Evolutionary conservation across 495 filamentous ascomycete species (phyloP).

Genomic region (Umbilicaria muhlenbergii): DNA sequence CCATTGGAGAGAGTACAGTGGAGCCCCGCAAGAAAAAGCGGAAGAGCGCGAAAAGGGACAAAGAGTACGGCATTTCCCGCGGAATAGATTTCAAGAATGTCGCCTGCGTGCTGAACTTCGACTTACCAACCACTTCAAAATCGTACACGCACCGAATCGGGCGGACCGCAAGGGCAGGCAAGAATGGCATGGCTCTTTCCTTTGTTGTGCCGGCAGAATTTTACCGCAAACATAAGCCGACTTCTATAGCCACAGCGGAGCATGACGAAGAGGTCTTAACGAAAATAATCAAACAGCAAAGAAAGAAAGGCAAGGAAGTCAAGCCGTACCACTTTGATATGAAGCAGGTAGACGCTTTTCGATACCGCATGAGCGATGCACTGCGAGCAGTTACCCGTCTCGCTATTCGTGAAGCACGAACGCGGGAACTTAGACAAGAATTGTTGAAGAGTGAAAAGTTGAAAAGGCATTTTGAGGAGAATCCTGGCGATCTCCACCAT

Average conservation of each 20-base stretch:
- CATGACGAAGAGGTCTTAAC: conserved; percentile 72
- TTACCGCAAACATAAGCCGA: conserved; percentile 81
- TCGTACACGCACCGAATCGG: conserved; percentile 95
- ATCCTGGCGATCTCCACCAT: conserved; percentile 73
- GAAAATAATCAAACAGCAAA: conserved; percentile 56
- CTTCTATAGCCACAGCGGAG: conserved; percentile 48
- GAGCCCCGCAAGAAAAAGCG: conserved; percentile 38
- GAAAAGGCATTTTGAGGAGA: conserved; percentile 93
- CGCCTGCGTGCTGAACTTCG: conserved; percentile 90
- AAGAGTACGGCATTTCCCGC: conserved; percentile 83
- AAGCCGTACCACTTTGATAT: conserved; percentile 91
- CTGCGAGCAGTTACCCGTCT: conserved; percentile 65
- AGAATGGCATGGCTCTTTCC: conserved; percentile 85
- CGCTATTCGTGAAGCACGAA: conserved; percentile 77
- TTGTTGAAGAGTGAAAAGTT: conserved; percentile 84
- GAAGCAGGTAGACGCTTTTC: conserved; percentile 79
- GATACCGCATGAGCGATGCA: conserved; percentile 88
- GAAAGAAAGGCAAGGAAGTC: conserved; percentile 57
- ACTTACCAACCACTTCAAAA: conserved; percentile 74
- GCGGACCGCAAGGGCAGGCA: conserved; percentile 78
- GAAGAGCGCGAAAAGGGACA: conserved; percentile 45
- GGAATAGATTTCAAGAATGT: conserved; percentile 96
- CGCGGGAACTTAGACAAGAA: conserved; percentile 74
- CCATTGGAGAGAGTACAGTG: background rate
- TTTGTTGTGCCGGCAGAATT: conserved; percentile 72